Evolutionary conservation across 2,329 filamentous ascomycete genomes (phyloP).

Genomic region (Colletotrichum sp.): DNA sequence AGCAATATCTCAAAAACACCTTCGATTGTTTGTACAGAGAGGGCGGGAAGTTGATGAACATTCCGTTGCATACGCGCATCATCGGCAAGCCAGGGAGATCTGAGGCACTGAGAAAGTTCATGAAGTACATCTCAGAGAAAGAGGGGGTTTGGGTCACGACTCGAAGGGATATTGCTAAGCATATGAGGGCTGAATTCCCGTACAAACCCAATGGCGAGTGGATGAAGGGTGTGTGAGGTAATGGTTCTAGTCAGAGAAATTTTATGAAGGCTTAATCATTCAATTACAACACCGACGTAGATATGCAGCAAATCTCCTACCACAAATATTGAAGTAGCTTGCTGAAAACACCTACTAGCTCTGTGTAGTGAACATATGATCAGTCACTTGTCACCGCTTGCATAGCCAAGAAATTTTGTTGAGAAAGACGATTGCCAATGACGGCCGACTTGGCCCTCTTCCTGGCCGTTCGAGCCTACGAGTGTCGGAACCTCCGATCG

Average conservation of each 20-base stretch:
- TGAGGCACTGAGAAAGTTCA: constrained; percentile 43
- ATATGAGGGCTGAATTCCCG: constrained; percentile 32
- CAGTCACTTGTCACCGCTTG: not conserved
- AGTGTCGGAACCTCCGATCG: not conserved
- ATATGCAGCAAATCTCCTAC: not conserved
- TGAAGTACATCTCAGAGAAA: constrained; percentile 41
- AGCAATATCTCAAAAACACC: constrained; percentile 44
- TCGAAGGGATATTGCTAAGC: constrained; percentile 44
- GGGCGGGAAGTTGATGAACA: constrained; percentile 47
- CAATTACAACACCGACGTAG: not conserved
- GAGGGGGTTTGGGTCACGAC: constrained; percentile 49
- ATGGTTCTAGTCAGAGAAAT: not conserved
- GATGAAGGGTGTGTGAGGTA: not conserved
- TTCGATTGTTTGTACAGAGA: constrained; percentile 45
- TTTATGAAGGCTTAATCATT: not conserved
- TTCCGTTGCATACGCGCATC: constrained; percentile 43
- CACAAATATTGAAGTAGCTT: not conserved
- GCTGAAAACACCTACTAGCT: not conserved
- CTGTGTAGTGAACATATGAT: not conserved
- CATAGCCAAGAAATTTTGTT: not conserved
- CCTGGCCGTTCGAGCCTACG: not conserved
- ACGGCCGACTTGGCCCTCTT: not conserved
- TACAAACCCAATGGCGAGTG: constrained; percentile 24
- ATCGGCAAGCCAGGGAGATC: constrained; percentile 43
- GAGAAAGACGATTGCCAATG: not conserved